Evolutionary conservation across 345 rosid genomes (phyloP).

Genomic region (Geranium rotundifolium): DNA sequence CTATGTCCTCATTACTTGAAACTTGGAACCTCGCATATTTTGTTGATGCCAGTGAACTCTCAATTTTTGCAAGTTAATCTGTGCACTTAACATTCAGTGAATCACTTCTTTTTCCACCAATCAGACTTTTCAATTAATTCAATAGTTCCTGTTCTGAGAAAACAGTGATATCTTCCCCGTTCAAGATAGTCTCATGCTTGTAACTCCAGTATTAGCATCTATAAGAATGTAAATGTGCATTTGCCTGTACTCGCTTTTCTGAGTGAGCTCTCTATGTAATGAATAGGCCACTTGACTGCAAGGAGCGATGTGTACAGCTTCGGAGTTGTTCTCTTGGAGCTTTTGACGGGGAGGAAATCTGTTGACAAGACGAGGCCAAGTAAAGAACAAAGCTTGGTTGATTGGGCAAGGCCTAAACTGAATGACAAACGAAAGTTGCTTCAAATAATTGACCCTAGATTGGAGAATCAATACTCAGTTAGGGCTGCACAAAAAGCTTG

Average conservation of each 20-base stretch:
- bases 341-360: constrained; percentile 82
- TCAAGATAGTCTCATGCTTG: no score
- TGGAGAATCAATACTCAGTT: constrained; percentile 79
- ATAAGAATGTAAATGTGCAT: neutral
- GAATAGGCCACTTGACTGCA: constrained; percentile 88
- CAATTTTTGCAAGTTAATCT: no score
- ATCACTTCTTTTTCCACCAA: no score
- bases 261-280: constrained; percentile 13
- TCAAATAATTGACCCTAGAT: constrained; percentile 82
- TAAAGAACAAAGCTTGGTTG: constrained; percentile 93
- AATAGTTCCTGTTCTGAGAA: no score
- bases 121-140: no score
- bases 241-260: neutral
- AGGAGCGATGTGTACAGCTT: constrained; percentile 95
- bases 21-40: no score
- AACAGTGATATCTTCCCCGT: no score
- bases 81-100: no score
- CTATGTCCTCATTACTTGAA: no score
- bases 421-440: constrained; percentile 82
- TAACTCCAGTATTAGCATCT: no score
- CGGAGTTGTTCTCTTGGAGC: constrained; percentile 91
- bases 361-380: constrained; percentile 92
- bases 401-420: constrained; percentile 96
- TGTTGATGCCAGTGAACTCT: no score
- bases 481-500: constrained; percentile 93